phyloP scores from a whole-genome alignment of 1,139 yeast species.

The Sugiyamaella neomexicana region DNA sequence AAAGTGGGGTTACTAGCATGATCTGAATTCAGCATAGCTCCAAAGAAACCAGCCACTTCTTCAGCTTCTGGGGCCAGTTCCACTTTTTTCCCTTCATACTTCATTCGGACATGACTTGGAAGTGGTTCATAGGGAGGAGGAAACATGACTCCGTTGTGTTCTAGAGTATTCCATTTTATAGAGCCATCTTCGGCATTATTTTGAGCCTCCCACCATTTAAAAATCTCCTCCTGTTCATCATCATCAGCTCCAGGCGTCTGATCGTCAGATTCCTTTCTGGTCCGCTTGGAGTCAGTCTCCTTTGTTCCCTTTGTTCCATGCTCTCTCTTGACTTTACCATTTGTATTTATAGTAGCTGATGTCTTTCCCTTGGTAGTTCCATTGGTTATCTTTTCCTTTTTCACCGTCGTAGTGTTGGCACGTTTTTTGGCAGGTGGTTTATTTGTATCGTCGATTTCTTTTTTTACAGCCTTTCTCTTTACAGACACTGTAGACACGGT shows the following conservation, averaged over 20 bases:
- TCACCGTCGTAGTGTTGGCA: background rate
- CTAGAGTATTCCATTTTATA: conserved; percentile 81
- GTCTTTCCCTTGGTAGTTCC: background rate
- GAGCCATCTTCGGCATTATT: conserved; percentile 65
- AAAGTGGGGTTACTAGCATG: conserved; percentile 87
- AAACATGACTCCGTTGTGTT: conserved; percentile 87
- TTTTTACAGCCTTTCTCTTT: conserved; percentile 17
- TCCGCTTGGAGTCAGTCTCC: conserved; percentile 4
- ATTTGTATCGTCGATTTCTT: conserved; percentile 7
- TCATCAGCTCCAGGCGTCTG: conserved; percentile 19
- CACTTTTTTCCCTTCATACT: conserved; percentile 75
- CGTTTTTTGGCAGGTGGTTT: conserved; percentile 12
- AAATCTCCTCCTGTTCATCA: conserved; percentile 58
- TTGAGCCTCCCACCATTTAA: conserved; percentile 82
- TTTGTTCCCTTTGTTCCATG: conserved; percentile 3
- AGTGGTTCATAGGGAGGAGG: conserved; percentile 91
- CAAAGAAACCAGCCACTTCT: conserved; percentile 95
- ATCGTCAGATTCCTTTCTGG: conserved; percentile 12
- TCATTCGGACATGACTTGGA: conserved; percentile 74
- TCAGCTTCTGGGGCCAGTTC: conserved; percentile 78
- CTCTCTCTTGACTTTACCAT: conserved; percentile 12
- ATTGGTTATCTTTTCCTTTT: conserved; percentile 7
- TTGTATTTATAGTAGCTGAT: background rate
- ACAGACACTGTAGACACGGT: conserved; percentile 5
- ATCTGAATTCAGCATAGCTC: conserved; percentile 83